These are phyloP conservation scores for Tetraselmis chui DNA, from an alignment of 139 green algal genomes.

Conservation along the genomic window DNA sequence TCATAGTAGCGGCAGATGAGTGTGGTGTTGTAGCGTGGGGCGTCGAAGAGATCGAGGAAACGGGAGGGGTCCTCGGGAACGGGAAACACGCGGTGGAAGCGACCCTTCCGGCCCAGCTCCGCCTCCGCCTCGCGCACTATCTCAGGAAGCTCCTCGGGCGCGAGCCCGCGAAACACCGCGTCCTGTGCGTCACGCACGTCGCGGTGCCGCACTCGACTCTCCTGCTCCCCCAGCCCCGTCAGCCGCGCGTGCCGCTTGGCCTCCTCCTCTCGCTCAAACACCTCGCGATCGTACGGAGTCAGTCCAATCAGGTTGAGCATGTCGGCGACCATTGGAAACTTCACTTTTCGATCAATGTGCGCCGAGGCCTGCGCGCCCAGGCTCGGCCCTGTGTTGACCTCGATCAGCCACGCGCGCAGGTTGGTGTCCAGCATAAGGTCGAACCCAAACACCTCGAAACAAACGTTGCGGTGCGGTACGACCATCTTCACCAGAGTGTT, in stretches of 20 bases:
- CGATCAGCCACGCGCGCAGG: constrained; percentile 55
- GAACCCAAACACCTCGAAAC: constrained; percentile 69
- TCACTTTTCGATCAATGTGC: constrained; percentile 40
- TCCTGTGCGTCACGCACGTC: constrained; percentile 9
- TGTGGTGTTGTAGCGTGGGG: constrained; percentile 4
- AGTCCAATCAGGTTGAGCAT: constrained; percentile 45
- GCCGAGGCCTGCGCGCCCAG: constrained; percentile 44
- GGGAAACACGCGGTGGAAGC: constrained; percentile 16
- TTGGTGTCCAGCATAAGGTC: constrained; percentile 62
- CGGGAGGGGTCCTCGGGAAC: constrained; percentile 2
- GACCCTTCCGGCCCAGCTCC: constrained; percentile 21
- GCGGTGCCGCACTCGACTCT: constrained; percentile 8
- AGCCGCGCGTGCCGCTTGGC: constrained; percentile 27
- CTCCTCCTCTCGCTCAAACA: constrained; percentile 22
- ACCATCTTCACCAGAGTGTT: constrained; percentile 54
- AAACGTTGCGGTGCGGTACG: constrained; percentile 43
- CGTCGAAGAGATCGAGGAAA: constrained; percentile 13
- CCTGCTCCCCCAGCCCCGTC: constrained; percentile 16
- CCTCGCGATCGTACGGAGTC: constrained; percentile 29
- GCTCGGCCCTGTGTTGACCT: constrained; percentile 56
- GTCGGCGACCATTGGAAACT: constrained; percentile 36
- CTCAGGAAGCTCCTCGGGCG: constrained; percentile 27
- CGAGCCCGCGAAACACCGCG: constrained; percentile 13
- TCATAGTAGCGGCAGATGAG: constrained; percentile 3
- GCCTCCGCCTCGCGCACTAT: constrained; percentile 39